A percentile compares a stretch with the other conserved stretches of the same genome.
Evolutionary conservation across 2,329 filamentous ascomycete species (phyloP).

Genomic region (Aspergillus costaricaensis): DNA sequence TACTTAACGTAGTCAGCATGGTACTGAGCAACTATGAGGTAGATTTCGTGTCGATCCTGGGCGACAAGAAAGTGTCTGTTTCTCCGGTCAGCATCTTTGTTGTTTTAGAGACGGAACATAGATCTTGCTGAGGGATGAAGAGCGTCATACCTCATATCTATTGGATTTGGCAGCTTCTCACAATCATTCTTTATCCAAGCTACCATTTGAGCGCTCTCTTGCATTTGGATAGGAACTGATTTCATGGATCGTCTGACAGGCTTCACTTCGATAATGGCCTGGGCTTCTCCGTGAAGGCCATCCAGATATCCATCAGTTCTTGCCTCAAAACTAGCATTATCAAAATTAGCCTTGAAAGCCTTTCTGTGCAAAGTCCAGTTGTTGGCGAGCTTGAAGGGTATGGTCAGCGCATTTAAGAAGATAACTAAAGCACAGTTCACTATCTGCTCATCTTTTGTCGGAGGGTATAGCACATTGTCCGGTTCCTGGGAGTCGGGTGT

Average conservation of each 20-base stretch:
- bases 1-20: slow-evolving; percentile 10
- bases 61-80: slow-evolving; percentile 6
- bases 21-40: slow-evolving; percentile 4
- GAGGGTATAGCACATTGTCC: slow-evolving; percentile 9
- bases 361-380: slow-evolving; percentile 17
- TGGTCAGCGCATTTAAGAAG: slow-evolving; percentile 21
- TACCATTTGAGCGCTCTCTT: slow-evolving; percentile 16
- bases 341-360: slow-evolving; percentile 17
- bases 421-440: slow-evolving; percentile 21
- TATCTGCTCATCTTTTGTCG: slow-evolving; percentile 24
- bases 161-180: background rate
- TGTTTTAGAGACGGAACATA: background rate
- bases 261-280: slow-evolving; percentile 20
- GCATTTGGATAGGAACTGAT: slow-evolving; percentile 14
- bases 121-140: background rate
- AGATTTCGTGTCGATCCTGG: slow-evolving; percentile 10
- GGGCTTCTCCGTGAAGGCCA: slow-evolving; percentile 4
- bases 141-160: background rate
- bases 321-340: slow-evolving; percentile 16
- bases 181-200: background rate
- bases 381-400: slow-evolving; percentile 12
- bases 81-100: too few relatives aligned
- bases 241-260: slow-evolving; percentile 8
- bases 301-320: slow-evolving; percentile 23
- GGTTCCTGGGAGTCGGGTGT: slow-evolving; percentile 10